phyloP scores from a whole-genome alignment of 345 rosid species.

The Hibiscus trionum region DNA sequence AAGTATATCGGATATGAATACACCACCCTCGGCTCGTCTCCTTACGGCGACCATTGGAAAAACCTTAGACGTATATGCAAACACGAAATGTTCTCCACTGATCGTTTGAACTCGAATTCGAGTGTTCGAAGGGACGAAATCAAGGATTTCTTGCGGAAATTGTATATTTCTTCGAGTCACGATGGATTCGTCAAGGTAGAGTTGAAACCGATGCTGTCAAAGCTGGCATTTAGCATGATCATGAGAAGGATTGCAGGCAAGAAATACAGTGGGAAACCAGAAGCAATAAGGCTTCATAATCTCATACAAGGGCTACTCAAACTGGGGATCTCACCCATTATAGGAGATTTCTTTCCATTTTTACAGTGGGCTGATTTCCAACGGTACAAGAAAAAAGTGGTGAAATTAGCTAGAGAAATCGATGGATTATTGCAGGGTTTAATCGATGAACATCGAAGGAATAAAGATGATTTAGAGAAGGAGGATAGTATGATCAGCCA shows the following conservation, averaged over 20 bases:
- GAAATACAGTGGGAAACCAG: slow-evolving; percentile 8
- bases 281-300: slow-evolving; percentile 24
- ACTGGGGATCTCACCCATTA: slow-evolving; percentile 11
- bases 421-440: slow-evolving; percentile 25
- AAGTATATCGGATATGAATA: neutral
- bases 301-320: slow-evolving; percentile 25
- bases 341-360: slow-evolving; percentile 19
- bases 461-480: neutral
- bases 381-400: slow-evolving; percentile 13
- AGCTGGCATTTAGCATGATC: slow-evolving; percentile 25
- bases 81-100: neutral
- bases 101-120: neutral
- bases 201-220: neutral
- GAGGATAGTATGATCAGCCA: slow-evolving; percentile 24
- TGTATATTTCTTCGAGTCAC: neutral
- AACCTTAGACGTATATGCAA: slow-evolving; percentile 10
- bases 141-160: neutral
- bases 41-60: slow-evolving; percentile 10
- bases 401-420: slow-evolving; percentile 12
- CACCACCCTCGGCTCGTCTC: neutral
- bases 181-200: neutral
- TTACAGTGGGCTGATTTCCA: neutral
- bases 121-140: slow-evolving; percentile 12
- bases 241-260: slow-evolving; percentile 44
- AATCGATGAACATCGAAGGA: slow-evolving; percentile 21